A percentile compares a stretch with the other conserved stretches of the same genome.
These are phyloP conservation scores for Plasmodium ovale DNA, from an alignment of 169 alveolate genomes.

Conservation along the genomic window DNA sequence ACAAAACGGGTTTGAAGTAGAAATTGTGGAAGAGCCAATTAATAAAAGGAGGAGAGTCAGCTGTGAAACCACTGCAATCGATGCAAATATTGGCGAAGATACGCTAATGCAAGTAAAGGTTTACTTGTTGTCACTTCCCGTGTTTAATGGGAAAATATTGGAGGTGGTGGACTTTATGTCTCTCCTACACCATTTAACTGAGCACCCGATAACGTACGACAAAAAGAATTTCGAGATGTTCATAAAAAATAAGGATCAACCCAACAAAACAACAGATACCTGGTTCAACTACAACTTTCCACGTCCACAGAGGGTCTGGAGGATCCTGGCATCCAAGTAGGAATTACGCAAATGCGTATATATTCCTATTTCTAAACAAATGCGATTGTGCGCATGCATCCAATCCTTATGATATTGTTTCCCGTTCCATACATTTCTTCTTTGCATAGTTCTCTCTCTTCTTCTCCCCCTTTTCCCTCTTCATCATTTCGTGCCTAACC, in stretches of 20 bases:
- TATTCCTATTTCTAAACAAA: conserved; percentile 84
- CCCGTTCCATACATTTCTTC: neutral
- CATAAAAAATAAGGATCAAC: neutral
- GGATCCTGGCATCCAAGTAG: conserved; percentile 75
- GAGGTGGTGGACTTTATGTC: conserved; percentile 75
- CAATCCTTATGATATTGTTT: too few species aligned
- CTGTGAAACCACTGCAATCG: neutral
- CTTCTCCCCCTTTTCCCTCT: neutral
- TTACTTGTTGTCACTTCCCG: conserved; percentile 78
- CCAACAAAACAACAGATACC: conserved; percentile 24
- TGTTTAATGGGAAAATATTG: conserved; percentile 72
- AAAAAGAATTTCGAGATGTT: neutral
- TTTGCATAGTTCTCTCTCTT: too few species aligned
- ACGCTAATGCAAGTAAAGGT: conserved; percentile 45
- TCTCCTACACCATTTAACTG: conserved; percentile 36
- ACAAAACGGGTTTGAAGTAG: conserved; percentile 88
- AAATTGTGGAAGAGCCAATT: conserved; percentile 62
- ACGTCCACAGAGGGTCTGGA: conserved; percentile 78
- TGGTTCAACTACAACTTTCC: conserved; percentile 71
- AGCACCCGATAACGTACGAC: conserved; percentile 32
- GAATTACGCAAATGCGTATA: neutral
- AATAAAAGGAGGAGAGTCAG: conserved; percentile 29
- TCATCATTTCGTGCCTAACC: neutral
- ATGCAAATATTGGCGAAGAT: conserved; percentile 1
- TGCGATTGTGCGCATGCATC: conserved; percentile 9